phyloP scores from a whole-genome alignment of 345 rosid species.

The Cardamine chenopodiifolia region DNA sequence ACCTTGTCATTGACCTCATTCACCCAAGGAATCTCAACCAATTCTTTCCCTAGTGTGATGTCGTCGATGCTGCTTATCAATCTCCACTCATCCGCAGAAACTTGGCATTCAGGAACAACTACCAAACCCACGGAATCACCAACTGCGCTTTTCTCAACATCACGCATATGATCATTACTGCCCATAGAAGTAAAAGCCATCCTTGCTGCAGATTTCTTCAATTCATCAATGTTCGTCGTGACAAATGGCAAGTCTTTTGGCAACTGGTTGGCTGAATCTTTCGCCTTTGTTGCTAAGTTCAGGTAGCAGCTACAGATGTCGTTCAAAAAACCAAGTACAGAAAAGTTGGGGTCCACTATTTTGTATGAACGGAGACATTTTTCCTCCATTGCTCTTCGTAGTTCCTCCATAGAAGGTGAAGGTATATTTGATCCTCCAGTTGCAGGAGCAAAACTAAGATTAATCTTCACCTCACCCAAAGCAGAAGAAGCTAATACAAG shows the following conservation, averaged over 20 bases:
- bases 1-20: constrained; percentile 62
- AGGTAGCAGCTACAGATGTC: constrained; percentile 83
- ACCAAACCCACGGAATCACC: constrained; percentile 47
- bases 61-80: constrained; percentile 52
- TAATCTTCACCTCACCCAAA: constrained; percentile 83
- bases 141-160: constrained; percentile 34
- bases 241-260: constrained; percentile 55
- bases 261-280: constrained; percentile 55
- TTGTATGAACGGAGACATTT: constrained; percentile 76
- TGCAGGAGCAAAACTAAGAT: constrained; percentile 65
- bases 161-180: constrained; percentile 37
- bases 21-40: constrained; percentile 66
- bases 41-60: constrained; percentile 76
- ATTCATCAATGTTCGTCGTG: constrained; percentile 46
- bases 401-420: constrained; percentile 70
- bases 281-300: constrained; percentile 64
- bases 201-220: constrained; percentile 53
- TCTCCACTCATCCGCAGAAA: constrained; percentile 56
- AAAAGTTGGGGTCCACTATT: constrained; percentile 73
- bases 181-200: constrained; percentile 19
- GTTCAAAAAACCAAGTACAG: constrained; percentile 63
- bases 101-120: constrained; percentile 52
- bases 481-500: constrained; percentile 77
- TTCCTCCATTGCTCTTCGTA: constrained; percentile 71
- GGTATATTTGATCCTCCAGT: constrained; percentile 57